A percentile compares a stretch with the other conserved stretches of the same genome.
Evolutionary conservation across 805 yeast species (phyloP).

Genomic region (Kazachstania psychrophila): DNA sequence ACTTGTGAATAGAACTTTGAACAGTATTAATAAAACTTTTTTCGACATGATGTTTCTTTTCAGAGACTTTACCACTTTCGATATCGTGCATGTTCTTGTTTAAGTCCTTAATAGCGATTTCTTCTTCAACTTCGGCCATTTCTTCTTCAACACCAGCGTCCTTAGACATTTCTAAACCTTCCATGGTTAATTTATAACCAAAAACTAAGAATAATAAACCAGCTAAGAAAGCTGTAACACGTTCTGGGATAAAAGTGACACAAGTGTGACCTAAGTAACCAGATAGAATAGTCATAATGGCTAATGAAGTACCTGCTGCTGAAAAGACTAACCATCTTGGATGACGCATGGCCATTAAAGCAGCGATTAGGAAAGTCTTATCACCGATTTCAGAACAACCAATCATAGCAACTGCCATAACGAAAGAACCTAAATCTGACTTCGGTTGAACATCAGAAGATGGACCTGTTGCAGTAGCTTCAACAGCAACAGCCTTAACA

Average conservation of each 20-base stretch:
- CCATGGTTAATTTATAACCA: conserved; percentile 65
- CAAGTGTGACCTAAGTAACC: conserved; percentile 88
- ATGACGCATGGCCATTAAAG: conserved; percentile 95
- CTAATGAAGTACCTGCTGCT: conserved; percentile 77
- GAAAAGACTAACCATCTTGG: conserved; percentile 76
- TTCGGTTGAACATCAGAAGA: not conserved
- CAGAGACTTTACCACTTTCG: conserved; percentile 44
- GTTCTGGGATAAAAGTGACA: conserved; percentile 73
- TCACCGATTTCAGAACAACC: conserved; percentile 95
- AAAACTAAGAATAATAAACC: conserved; percentile 72
- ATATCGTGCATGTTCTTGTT: conserved; percentile 41
- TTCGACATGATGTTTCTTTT: conserved; percentile 8
- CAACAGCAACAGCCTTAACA: not conserved
- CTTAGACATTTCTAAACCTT: conserved; percentile 75
- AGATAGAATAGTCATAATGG: conserved; percentile 82
- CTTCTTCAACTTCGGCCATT: conserved; percentile 93
- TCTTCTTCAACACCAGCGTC: conserved; percentile 89
- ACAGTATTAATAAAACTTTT: conserved; percentile 30
- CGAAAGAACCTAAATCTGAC: conserved; percentile 38
- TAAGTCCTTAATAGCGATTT: conserved; percentile 57
- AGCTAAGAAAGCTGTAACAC: conserved; percentile 74
- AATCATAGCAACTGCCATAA: conserved; percentile 85
- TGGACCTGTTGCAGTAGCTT: not conserved
- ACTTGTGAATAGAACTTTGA: conserved; percentile 39
- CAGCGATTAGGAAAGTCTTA: conserved; percentile 93